A percentile compares a stretch with the other conserved stretches of the same genome.
These are phyloP conservation scores for Metschnikowia colocasiae DNA, from an alignment of 805 yeast genomes.

Conservation along the genomic window DNA sequence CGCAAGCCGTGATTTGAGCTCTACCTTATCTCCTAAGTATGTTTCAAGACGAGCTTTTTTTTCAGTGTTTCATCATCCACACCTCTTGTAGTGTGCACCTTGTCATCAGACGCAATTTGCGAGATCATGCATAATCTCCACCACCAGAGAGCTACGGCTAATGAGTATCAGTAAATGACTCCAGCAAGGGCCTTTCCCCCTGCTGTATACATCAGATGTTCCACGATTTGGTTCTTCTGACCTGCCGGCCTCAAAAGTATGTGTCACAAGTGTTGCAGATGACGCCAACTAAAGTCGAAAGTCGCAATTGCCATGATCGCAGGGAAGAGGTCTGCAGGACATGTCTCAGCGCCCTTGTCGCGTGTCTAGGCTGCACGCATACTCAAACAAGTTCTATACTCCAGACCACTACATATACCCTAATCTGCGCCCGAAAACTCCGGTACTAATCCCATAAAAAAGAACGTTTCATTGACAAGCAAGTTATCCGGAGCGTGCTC, in stretches of 20 bases:
- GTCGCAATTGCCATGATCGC: slow-evolving; percentile 3
- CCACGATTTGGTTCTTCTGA: too few relatives aligned
- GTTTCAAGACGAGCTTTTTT: not conserved
- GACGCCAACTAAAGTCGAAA: not conserved
- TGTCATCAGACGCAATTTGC: not conserved
- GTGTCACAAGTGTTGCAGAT: not conserved
- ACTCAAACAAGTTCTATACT: not conserved
- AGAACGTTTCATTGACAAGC: not conserved
- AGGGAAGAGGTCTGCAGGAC: slow-evolving; percentile 1
- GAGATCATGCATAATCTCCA: not conserved
- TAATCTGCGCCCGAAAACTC: not conserved
- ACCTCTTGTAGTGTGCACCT: not conserved
- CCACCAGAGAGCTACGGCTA: not conserved
- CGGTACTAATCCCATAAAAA: not conserved
- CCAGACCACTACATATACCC: not conserved
- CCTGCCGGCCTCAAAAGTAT: too few relatives aligned
- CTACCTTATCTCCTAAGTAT: not conserved
- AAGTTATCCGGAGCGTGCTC: not conserved
- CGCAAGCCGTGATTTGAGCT: slow-evolving; percentile 21
- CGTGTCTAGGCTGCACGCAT: slow-evolving; percentile 4
- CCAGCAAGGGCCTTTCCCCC: too few relatives aligned
- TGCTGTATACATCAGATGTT: too few relatives aligned
- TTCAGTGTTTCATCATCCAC: too few relatives aligned
- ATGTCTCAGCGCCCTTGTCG: slow-evolving; percentile 5
- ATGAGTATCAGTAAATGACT: too few relatives aligned